A percentile compares a stretch with the other conserved stretches of the same genome.
These are phyloP conservation scores for Fusarium sp. DNA, from an alignment of 2,329 filamentous ascomycete genomes.

Conservation along the genomic window DNA sequence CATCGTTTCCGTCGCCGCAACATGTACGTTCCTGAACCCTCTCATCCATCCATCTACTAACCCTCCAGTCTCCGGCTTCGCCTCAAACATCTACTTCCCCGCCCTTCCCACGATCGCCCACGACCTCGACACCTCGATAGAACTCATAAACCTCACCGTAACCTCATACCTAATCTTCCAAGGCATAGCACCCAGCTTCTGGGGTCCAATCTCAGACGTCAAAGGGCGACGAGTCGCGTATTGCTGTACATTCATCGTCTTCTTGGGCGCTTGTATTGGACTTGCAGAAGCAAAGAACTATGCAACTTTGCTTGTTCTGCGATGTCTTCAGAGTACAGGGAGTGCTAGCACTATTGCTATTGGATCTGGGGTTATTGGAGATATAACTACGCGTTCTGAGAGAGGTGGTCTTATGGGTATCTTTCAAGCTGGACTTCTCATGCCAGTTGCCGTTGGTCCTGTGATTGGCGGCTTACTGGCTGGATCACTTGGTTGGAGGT, in stretches of 20 bases:
- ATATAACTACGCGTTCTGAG: conserved; percentile 46
- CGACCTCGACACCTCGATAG: conserved; percentile 55
- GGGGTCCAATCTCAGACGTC: conserved; percentile 62
- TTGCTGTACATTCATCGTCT: conserved; percentile 59
- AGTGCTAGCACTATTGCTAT: conserved; percentile 54
- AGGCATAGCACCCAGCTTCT: conserved; percentile 64
- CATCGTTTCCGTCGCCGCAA: conserved; percentile 62
- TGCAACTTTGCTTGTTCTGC: conserved; percentile 56
- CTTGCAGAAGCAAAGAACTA: conserved; percentile 59
- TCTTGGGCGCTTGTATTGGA: conserved; percentile 59
- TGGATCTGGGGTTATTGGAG: conserved; percentile 50
- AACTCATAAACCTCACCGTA: conserved; percentile 57
- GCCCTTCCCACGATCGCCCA: conserved; percentile 58
- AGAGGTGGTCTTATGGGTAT: conserved; percentile 48
- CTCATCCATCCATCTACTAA: conserved; percentile 10
- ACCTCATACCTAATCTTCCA: conserved; percentile 66
- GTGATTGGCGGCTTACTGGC: conserved; percentile 57
- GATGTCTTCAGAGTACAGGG: conserved; percentile 61
- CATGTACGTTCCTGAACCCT: conserved; percentile 53
- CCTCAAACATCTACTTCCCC: conserved; percentile 63
- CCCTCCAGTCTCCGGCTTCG: conserved; percentile 53
- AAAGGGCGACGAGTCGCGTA: conserved; percentile 60
- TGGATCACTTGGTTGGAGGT: conserved; percentile 36
- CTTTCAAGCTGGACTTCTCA: conserved; percentile 44
- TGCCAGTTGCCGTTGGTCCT: conserved; percentile 58